Base-by-base conservation (phyloP, 257 asterid species). In the Jaltomata sinuosa region DNA sequence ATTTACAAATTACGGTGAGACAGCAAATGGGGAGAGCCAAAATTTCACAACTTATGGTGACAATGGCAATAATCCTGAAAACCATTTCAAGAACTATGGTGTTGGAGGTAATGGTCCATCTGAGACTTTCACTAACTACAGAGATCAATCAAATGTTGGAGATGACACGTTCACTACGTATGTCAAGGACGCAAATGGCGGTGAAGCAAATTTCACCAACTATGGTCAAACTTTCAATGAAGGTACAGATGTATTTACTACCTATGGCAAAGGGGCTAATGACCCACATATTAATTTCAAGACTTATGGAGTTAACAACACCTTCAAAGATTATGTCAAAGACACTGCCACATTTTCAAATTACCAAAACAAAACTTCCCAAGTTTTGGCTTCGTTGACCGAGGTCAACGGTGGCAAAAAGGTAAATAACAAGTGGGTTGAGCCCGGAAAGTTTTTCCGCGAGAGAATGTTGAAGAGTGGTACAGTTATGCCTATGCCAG, bases 361-460 rank as follows among this genome's bases (percentile, higher is more conserved):
- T 5, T 96, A 93, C 88, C 79, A n/a, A 8, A 96, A 94, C 79
- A 83, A 64, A 18, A 92, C 83, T 79, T 83, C 90, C 9, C 15
- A 87, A 2, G 50, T 49, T 53, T 68, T 53, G 47, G 79, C 89
- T 0, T 81, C 94, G 8, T 31, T 86, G 72, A 83, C 34, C 3
- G 85, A 76, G 19, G 81, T 14, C 19, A 36, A 34, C 72, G 80
- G 85, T 31, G 93, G 87, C 79, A 88, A 87, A 82, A 86, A 15
- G 80, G 90, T 81, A 11, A 89, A 47, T 72, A 89, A 88, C 53
- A 62, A 80, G 80, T 92, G 97, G 98, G 89, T 91, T 55, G 98
- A 93, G 89, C 95, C 98, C 0, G 98, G 99, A 1, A 96, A 90
- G 83, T 96, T 96, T 84, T 96, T 94, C 83, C 64, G 97, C 31